These are phyloP conservation scores for Macrolepiota dolichaula DNA, from an alignment of 768 basidiomycete species.

Conservation along the genomic window DNA sequence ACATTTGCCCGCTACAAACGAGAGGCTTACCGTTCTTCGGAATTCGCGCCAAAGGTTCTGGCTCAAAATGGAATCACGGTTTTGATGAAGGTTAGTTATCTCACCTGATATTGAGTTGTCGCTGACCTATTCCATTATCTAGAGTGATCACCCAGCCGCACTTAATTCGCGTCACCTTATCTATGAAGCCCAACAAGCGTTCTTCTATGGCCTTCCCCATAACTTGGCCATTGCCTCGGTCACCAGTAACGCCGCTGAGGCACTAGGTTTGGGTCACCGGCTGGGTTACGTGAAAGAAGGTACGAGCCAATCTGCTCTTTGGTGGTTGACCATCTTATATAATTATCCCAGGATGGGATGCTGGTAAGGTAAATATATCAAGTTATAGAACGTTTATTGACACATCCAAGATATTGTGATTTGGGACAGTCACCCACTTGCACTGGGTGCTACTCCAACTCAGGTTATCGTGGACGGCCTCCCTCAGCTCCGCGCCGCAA, in stretches of 20 bases:
- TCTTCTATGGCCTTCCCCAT: slow-evolving; percentile 73
- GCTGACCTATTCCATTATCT: background rate
- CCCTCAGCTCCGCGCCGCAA: slow-evolving; percentile 54
- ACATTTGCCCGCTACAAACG: slow-evolving; percentile 60
- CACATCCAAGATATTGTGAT: slow-evolving; percentile 61
- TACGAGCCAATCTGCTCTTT: slow-evolving; percentile 18
- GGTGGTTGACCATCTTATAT: background rate
- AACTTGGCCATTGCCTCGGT: slow-evolving; percentile 73
- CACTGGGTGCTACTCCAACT: slow-evolving; percentile 79
- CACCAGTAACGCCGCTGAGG: slow-evolving; percentile 66
- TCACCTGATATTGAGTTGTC: background rate
- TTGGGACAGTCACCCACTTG: slow-evolving; percentile 83
- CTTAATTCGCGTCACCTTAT: slow-evolving; percentile 72
- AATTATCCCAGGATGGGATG: slow-evolving; percentile 60
- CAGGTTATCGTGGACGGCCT: slow-evolving; percentile 93
- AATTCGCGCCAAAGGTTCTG: slow-evolving; percentile 76
- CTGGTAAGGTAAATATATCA: slow-evolving; percentile 34
- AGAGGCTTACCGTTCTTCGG: slow-evolving; percentile 78
- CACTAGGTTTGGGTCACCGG: slow-evolving; percentile 76
- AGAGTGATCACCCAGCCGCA: slow-evolving; percentile 63
- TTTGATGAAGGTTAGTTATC: slow-evolving; percentile 61
- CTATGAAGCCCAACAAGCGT: slow-evolving; percentile 83
- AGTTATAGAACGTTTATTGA: background rate
- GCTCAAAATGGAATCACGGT: slow-evolving; percentile 65
- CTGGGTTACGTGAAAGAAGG: slow-evolving; percentile 76